phyloP scores from a whole-genome alignment of 192 early-diverging fungal species.

The Thamnidium elegans region DNA sequence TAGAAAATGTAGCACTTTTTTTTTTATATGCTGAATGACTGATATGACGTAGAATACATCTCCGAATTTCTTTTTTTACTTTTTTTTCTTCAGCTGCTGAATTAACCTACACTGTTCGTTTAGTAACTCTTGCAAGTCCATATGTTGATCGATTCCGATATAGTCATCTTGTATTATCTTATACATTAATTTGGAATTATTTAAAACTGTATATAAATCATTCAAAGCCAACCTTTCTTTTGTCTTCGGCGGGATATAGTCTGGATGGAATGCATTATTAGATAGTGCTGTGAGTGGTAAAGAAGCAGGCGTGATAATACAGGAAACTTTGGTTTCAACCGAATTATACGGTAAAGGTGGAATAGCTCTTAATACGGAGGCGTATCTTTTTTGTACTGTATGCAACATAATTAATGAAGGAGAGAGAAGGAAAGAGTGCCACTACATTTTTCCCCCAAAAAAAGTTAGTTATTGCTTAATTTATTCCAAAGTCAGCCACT shows the following conservation, averaged over 20 bases:
- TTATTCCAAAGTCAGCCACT: too few relatives aligned
- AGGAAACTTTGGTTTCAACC: neutral
- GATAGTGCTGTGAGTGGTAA: constrained; percentile 28
- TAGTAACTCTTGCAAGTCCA: constrained; percentile 3
- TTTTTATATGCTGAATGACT: too few relatives aligned
- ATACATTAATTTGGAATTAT: constrained; percentile 6
- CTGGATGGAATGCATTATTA: constrained; percentile 35
- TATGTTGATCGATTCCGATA: neutral
- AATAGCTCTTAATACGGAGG: constrained; percentile 16
- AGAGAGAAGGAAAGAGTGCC: too few relatives aligned
- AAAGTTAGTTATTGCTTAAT: too few relatives aligned
- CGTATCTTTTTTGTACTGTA: constrained; percentile 9
- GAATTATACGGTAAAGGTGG: constrained; percentile 6
- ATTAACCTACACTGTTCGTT: constrained; percentile 2
- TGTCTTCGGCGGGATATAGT: constrained; percentile 25
- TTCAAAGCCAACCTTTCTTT: constrained; percentile 13
- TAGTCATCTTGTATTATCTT: constrained; percentile 5
- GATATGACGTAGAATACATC: too few relatives aligned
- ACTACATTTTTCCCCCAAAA: too few relatives aligned
- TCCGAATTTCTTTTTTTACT: neutral
- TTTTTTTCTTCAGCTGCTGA: neutral
- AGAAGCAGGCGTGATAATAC: constrained; percentile 25
- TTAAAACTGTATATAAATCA: constrained; percentile 19
- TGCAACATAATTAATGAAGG: neutral
- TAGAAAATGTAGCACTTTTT: too few relatives aligned